phyloP scores from a whole-genome alignment of 805 yeast species.

The Candida glaebosa region DNA sequence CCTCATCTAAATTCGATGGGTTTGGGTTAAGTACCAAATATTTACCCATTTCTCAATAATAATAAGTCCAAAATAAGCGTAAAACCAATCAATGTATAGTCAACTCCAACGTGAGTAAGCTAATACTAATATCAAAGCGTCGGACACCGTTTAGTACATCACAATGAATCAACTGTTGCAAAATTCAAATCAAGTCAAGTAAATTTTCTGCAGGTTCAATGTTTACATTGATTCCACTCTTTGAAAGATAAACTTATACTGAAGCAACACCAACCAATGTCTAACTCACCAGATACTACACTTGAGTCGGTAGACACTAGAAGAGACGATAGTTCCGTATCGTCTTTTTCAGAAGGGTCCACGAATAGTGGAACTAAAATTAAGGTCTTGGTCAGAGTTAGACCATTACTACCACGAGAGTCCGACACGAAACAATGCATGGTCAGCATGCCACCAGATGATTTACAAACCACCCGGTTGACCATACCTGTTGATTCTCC shows the following conservation, averaged over 20 bases:
- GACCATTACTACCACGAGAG: slow-evolving; percentile 42
- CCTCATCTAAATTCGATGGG: slow-evolving; percentile 38
- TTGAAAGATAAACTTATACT: too few species aligned
- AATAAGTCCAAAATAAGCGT: too few species aligned
- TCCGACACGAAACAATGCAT: slow-evolving; percentile 16
- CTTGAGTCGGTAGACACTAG: background rate
- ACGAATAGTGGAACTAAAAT: slow-evolving; percentile 23
- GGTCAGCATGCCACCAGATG: slow-evolving; percentile 27
- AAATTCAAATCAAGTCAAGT: background rate
- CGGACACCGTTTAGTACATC: background rate
- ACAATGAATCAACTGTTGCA: background rate
- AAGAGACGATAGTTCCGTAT: background rate
- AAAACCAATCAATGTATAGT: too few species aligned
- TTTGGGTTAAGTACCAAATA: slow-evolving; percentile 47
- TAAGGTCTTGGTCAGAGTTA: slow-evolving; percentile 49
- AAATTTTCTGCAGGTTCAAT: background rate
- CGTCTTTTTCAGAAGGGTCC: background rate
- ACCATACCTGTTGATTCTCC: slow-evolving; percentile 21
- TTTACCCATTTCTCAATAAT: too few species aligned
- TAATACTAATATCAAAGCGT: too few species aligned
- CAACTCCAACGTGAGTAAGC: too few species aligned
- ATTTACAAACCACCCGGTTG: slow-evolving; percentile 16
- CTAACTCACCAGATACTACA: too few species aligned
- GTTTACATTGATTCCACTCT: background rate
- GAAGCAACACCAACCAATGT: too few species aligned